A percentile compares a stretch with the other conserved stretches of the same genome.
phyloP scores from a whole-genome alignment of 192 early-diverging fungal species.

The Mycoemilia scoparia region DNA sequence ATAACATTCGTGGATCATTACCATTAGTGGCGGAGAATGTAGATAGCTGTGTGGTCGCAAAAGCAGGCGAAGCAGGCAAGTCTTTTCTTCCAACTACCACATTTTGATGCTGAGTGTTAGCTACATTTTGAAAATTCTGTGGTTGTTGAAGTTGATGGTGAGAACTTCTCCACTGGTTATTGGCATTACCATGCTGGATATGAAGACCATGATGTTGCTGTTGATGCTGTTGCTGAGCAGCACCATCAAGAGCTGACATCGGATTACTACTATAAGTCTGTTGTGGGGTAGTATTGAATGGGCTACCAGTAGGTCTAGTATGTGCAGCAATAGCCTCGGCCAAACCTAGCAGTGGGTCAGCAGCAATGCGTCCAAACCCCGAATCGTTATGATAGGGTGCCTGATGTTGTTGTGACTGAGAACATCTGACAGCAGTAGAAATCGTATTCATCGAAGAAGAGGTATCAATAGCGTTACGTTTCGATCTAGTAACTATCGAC shows the following conservation, averaged over 20 bases:
- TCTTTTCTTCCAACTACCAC: too few relatives aligned
- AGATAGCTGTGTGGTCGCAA: too few relatives aligned
- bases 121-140: neutral
- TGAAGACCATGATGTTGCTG: neutral
- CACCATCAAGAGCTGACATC: neutral
- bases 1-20: too few relatives aligned
- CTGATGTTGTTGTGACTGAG: constrained; percentile 7
- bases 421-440: neutral
- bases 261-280: neutral
- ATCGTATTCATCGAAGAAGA: neutral
- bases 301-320: neutral
- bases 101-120: neutral
- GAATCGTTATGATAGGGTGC: neutral
- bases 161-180: neutral
- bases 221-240: neutral
- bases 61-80: too few relatives aligned
- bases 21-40: neutral
- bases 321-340: neutral
- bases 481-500: neutral
- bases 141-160: neutral
- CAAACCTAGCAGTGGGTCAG: neutral
- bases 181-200: neutral
- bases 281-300: neutral
- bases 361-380: neutral
- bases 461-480: neutral